Evolutionary conservation across 2,329 filamentous ascomycete species (phyloP).

Genomic region (Aspergillus ochraceus): DNA sequence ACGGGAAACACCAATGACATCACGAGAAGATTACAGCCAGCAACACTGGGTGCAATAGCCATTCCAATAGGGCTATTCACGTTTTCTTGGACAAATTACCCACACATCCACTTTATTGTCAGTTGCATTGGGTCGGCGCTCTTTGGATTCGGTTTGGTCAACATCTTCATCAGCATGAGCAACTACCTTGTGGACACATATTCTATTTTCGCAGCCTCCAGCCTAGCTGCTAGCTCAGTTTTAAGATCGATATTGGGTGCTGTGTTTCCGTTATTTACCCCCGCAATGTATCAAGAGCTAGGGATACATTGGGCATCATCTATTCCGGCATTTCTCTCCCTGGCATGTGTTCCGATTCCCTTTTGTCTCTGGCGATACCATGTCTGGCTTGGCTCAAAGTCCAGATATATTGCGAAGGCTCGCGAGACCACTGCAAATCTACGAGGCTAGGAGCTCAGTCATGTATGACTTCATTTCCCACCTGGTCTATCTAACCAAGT

Average conservation of each 20-base stretch:
- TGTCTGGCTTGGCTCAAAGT: too few species aligned
- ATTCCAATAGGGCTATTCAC: conserved; percentile 18
- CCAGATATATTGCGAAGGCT: too few species aligned
- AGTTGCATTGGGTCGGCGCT: conserved; percentile 10
- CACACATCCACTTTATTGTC: conserved; percentile 15
- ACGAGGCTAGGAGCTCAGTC: too few species aligned
- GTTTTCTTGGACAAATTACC: conserved; percentile 21
- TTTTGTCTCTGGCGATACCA: conserved; percentile 19
- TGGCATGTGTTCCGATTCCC: conserved; percentile 34
- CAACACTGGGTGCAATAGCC: conserved; percentile 15
- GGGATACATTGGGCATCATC: conserved; percentile 45
- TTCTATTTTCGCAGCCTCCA: conserved; percentile 15
- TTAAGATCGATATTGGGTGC: conserved; percentile 39
- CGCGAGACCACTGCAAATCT: too few species aligned
- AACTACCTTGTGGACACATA: conserved; percentile 20
- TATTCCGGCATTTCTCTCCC: conserved; percentile 18
- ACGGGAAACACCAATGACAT: conserved; percentile 13
- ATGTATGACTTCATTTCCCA: too few species aligned
- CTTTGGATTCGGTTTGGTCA: conserved; percentile 18
- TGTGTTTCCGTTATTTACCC: conserved; percentile 42
- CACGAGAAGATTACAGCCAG: conserved; percentile 10
- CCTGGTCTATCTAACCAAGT: too few species aligned
- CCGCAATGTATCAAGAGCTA: conserved; percentile 35
- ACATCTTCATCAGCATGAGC: conserved; percentile 14
- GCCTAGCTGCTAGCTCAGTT: conserved; percentile 13